Percentiles rank a stretch among this genome's conserved stretches.
These are phyloP conservation scores for Fagus crenata DNA, from an alignment of 306 rosid species.

Conservation along the genomic window DNA sequence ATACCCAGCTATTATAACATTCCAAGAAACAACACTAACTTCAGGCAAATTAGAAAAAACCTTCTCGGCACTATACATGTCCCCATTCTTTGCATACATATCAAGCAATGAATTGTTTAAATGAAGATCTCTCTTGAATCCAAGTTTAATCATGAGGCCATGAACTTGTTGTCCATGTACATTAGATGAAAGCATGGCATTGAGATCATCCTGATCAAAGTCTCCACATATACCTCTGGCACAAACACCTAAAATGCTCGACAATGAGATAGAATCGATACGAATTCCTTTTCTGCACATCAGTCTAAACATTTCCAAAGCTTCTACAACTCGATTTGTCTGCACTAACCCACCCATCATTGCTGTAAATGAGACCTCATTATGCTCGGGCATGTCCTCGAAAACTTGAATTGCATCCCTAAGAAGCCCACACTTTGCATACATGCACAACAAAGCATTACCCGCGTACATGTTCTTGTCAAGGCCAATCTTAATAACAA, in stretches of 20 bases:
- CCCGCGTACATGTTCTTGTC: conserved; percentile 51
- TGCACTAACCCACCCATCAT: conserved; percentile 62
- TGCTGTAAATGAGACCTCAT: conserved; percentile 75
- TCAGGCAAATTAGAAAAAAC: conserved; percentile 45
- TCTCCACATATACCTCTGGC: conserved; percentile 50
- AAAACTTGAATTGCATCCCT: conserved; percentile 58
- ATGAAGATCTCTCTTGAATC: conserved; percentile 66
- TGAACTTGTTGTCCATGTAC: conserved; percentile 58
- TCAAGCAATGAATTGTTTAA: conserved; percentile 70
- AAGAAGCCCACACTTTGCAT: conserved; percentile 53
- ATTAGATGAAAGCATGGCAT: conserved; percentile 16
- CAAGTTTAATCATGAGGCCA: conserved; percentile 54
- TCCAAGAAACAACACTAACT: conserved; percentile 66
- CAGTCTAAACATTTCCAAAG: conserved; percentile 51
- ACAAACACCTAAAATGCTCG: conserved; percentile 57
- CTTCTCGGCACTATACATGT: conserved; percentile 61
- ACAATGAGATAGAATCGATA: conserved; percentile 68
- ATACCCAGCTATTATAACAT: conserved; percentile 70
- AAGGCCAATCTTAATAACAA: conserved; percentile 58
- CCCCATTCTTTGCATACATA: conserved; percentile 63
- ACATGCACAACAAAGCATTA: conserved; percentile 63
- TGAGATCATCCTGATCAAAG: conserved; percentile 27
- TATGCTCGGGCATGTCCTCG: conserved; percentile 53
- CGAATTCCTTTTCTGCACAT: conserved; percentile 58
- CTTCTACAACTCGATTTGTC: conserved; percentile 47